Conservation (phyloP, 2,329 filamentous ascomycete species). For the Xylariomycetidae sp. region DNA sequence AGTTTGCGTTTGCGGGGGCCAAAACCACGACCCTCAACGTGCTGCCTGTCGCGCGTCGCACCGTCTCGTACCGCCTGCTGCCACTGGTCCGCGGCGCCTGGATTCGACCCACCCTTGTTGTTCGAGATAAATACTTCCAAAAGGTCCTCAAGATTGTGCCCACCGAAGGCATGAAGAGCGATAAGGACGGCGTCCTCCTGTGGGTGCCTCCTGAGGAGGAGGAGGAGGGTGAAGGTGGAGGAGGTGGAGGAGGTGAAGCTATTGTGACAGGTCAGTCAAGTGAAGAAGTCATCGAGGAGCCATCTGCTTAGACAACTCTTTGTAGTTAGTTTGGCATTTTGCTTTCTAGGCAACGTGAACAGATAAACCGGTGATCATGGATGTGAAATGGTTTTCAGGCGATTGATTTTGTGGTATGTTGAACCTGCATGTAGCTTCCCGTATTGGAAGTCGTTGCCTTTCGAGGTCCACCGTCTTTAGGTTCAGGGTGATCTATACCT, state of each 20-base stretch:
- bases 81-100: conserved; percentile 61
- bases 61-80: conserved; percentile 67
- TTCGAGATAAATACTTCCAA: conserved; percentile 88
- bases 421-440: no score
- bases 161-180: conserved; percentile 63
- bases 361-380: no score
- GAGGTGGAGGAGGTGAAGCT: background rate
- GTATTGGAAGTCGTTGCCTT: no score
- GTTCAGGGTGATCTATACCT: no score
- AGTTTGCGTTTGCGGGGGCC: conserved; percentile 87
- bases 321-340: no score
- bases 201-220: conserved; percentile 50
- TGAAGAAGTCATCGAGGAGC: no score
- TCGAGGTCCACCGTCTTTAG: no score
- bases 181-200: conserved; percentile 57
- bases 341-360: no score
- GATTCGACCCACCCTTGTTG: conserved; percentile 66
- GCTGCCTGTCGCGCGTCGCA: conserved; percentile 71
- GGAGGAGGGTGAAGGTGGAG: conserved; percentile 16
- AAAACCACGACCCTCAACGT: conserved; percentile 77
- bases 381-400: no score
- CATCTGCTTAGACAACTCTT: no score
- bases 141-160: conserved; percentile 78
- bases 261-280: no score
- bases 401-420: no score